Evolutionary conservation across 352 stramenopile species (phyloP).

Genomic region (Aphanomyces astaci): DNA sequence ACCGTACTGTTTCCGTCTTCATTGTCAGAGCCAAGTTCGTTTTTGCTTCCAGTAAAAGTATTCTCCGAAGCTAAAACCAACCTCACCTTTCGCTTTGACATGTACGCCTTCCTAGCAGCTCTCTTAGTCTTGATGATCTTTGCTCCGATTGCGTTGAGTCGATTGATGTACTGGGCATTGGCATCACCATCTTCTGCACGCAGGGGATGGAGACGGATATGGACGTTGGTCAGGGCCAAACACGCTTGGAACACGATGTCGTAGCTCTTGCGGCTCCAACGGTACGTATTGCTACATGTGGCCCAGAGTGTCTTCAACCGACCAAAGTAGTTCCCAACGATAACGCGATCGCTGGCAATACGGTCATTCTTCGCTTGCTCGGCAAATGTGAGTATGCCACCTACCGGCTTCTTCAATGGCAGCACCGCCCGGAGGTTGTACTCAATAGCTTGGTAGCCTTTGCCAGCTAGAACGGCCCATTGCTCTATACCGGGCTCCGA

Average conservation of each 20-base stretch:
- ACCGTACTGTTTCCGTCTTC: no score
- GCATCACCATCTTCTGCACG: neutral
- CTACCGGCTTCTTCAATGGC: constrained; percentile 7
- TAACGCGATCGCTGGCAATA: no score
- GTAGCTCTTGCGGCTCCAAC: no score
- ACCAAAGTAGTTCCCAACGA: no score
- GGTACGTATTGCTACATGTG: no score
- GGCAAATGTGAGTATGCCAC: neutral
- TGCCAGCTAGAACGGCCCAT: constrained; percentile 19
- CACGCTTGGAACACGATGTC: neutral
- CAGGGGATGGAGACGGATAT: neutral
- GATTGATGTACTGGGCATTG: constrained; percentile 1
- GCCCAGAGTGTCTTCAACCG: no score
- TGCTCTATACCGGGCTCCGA: neutral
- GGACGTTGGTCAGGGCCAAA: neutral
- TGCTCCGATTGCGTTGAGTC: neutral
- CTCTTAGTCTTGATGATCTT: neutral
- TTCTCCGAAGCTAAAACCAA: no score
- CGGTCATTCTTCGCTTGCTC: constrained; percentile 5
- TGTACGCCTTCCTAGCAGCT: neutral
- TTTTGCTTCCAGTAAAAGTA: no score
- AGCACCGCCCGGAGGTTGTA: neutral
- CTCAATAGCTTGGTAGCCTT: constrained; percentile 16
- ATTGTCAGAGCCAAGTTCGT: no score
- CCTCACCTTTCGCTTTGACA: neutral